Base-by-base conservation (phyloP, 768 basidiomycete genomes). In the Podaxis sp. region DNA sequence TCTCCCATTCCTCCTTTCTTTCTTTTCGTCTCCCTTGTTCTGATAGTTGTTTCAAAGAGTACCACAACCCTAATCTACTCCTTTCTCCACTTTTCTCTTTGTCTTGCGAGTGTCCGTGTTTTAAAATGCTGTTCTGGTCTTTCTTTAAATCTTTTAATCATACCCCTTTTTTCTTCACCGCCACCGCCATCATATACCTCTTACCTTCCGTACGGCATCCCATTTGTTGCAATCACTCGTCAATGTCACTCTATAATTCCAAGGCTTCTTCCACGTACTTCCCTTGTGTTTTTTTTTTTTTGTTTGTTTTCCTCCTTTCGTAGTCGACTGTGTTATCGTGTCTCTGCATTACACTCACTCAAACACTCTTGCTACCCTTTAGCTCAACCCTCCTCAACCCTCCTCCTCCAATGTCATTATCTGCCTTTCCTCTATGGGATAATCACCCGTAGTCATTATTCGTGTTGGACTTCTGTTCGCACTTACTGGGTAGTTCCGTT, bases 241-340 rank as follows among this genome's bases (percentile, higher is more conserved):
- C 37, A 40, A 40, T 44, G 42, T 44, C n/a, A 4, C 7, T n/a
- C 42, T 44, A 44, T n/a, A 44, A 44, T n/a, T 18, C 21, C 37
- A n/a, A 36, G 18, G 35, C 13, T 36, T 27, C 21, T 44, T 55
- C 35, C 37, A 10, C 54, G 27, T 32, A 14, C 14, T 13, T 25
- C 37, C 36, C 5, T 44, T 18, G 16, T 57, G 3, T 14, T 47
- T 25, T 25, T 25, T 25, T 25, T 3, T 55, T 13, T 14, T 47
- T 25, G 3, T 25, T 25, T 25, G 0, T 55, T 13, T 38, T 44
- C 42, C 42, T 44, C 42, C 16, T n/a, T 44, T 42, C 59, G 55
- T 46, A 46, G 38, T 60, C 59, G 50, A 60, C 35, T 42, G 38
- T 60, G 59, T 60, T 60, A 53, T 60, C 59, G 42, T 60, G 44